phyloP scores from a whole-genome alignment of 257 asterid genomes.

The Coffea canephora region DNA sequence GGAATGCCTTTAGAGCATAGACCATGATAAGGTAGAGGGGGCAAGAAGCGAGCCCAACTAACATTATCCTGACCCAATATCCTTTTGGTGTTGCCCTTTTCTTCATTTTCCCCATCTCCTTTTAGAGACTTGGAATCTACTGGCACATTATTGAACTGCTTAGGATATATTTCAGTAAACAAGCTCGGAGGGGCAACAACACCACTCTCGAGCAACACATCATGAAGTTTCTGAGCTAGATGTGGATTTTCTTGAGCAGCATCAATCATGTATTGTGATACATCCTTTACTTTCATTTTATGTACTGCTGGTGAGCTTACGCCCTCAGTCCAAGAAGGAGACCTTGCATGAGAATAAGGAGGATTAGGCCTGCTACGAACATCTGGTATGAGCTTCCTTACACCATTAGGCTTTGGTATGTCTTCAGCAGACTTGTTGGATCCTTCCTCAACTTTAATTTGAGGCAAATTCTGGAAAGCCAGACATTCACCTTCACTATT shows the following conservation, averaged over 20 bases:
- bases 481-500: constrained; percentile 20
- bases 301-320: constrained; percentile 84
- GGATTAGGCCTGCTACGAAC: constrained; percentile 45
- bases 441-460: constrained; percentile 30
- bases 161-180: constrained; percentile 68
- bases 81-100: constrained; percentile 30
- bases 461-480: constrained; percentile 31
- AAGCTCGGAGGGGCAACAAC: constrained; percentile 91
- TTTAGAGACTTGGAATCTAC: constrained; percentile 37
- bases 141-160: constrained; percentile 38
- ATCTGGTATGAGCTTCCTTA: constrained; percentile 38
- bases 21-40: constrained; percentile 71
- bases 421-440: constrained; percentile 26
- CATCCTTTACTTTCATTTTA: constrained; percentile 87
- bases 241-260: constrained; percentile 96
- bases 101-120: constrained; percentile 45
- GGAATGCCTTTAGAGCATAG: constrained; percentile 39
- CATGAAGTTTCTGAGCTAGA: constrained; percentile 92
- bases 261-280: constrained; percentile 88
- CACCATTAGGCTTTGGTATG: constrained; percentile 32
- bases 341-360: constrained; percentile 67
- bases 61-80: constrained; percentile 32
- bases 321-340: constrained; percentile 99
- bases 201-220: constrained; percentile 90
- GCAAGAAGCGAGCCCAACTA: constrained; percentile 51